A percentile compares a stretch with the other conserved stretches of the same genome.
phyloP scores from a whole-genome alignment of 306 rosid species.

The Cicer judaicum region DNA sequence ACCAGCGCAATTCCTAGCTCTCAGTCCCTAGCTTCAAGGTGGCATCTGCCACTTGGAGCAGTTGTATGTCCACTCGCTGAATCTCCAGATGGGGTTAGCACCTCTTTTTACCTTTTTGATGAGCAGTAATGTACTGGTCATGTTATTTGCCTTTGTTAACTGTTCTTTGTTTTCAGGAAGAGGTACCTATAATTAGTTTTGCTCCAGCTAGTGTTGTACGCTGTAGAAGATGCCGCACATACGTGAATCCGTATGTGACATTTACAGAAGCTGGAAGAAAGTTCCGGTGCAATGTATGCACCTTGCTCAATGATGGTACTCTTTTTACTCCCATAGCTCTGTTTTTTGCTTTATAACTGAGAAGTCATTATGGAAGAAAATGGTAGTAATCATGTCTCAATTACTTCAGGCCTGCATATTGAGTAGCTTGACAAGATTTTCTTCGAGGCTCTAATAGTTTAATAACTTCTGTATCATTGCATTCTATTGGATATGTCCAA shows the following conservation, averaged over 20 bases:
- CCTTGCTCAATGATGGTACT: constrained; percentile 94
- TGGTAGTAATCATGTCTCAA: constrained; percentile 15
- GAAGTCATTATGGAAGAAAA: constrained; percentile 17
- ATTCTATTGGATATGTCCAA: constrained; percentile 14
- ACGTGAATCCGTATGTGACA: constrained; percentile 87
- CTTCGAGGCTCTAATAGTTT: constrained; percentile 32
- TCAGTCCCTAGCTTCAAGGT: constrained; percentile 93
- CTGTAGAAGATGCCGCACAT: constrained; percentile 97
- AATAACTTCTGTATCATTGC: constrained; percentile 15
- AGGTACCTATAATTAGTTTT: constrained; percentile 87
- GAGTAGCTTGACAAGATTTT: constrained; percentile 7
- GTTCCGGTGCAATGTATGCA: constrained; percentile 93
- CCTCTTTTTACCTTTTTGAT: constrained; percentile 43
- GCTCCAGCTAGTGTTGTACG: constrained; percentile 86
- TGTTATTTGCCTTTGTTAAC: constrained; percentile 34
- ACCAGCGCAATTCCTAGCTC: constrained; percentile 89
- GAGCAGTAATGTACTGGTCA: constrained; percentile 16
- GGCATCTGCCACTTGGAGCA: constrained; percentile 99
- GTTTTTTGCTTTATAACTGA: constrained; percentile 25
- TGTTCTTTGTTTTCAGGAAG: constrained; percentile 66
- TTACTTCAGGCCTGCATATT: not conserved
- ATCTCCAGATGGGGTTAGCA: constrained; percentile 84
- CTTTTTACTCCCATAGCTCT: constrained; percentile 39
- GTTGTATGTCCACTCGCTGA: constrained; percentile 98
- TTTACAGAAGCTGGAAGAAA: constrained; percentile 97